A percentile compares a stretch with the other conserved stretches of the same genome.
Evolutionary conservation across 108 stramenopile species (phyloP).

Genomic region (Bacterosira constricta): DNA sequence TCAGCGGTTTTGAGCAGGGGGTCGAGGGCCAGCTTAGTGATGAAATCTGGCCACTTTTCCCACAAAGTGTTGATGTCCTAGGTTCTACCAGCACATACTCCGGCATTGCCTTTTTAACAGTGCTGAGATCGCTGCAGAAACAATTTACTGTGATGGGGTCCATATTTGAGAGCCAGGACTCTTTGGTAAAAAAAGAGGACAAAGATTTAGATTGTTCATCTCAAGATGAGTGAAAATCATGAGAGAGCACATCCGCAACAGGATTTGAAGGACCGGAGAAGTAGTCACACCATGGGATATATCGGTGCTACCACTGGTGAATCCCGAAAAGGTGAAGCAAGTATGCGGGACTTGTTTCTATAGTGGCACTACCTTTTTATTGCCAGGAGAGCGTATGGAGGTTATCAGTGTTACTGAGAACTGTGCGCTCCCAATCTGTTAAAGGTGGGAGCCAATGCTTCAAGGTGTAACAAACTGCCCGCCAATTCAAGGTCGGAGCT

Average conservation of each 20-base stretch:
- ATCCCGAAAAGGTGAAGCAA: conserved; percentile 41
- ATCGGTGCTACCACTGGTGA: conserved; percentile 36
- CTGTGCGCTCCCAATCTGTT: conserved; percentile 40
- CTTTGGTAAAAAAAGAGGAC: conserved; percentile 5
- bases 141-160: not conserved
- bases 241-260: not conserved
- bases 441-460: conserved; percentile 26
- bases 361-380: conserved; percentile 44
- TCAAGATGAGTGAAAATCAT: not conserved
- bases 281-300: conserved; percentile 12
- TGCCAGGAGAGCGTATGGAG: conserved; percentile 43
- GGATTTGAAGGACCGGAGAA: conserved; percentile 13
- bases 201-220: not conserved
- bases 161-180: conserved; percentile 5
- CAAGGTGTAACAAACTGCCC: conserved; percentile 47
- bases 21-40: conserved; percentile 8
- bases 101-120: conserved; percentile 8
- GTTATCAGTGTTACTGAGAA: conserved; percentile 33
- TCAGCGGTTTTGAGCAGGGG: conserved; percentile 19
- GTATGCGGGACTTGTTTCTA: conserved; percentile 14
- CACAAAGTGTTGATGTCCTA: conserved; percentile 2
- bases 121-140: conserved; percentile 33
- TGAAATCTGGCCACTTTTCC: conserved; percentile 18
- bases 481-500: conserved; percentile 48
- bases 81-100: conserved; percentile 30